Evolutionary conservation across 805 yeast genomes (phyloP), one percentile per base, ranked within the genome.

Genomic region (Lipomyces sp.): DNA sequence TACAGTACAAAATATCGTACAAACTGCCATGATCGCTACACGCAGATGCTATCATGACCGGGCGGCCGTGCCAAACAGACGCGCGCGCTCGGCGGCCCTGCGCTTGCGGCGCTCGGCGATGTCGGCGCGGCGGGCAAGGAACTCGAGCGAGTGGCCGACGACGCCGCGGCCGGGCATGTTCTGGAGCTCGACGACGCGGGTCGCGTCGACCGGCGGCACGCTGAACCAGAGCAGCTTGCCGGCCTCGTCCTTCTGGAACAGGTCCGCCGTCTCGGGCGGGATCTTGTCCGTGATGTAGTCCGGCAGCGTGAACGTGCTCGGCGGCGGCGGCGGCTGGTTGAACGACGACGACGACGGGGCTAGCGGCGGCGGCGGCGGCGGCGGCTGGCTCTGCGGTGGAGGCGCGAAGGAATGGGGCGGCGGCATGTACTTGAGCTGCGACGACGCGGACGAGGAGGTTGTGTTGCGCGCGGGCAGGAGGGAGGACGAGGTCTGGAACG

Each of bases 251-350:
- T 40, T 46, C 26, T 61, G 54, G 21, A 49, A 49, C n/a, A 54
- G 39, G 10, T 54, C 51, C 2, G 49, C 54, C 7, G 64, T 61
- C 38, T 55, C 57, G 13, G 45, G 45, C n/a, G 57, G 58, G 36
- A 61, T 48, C 19, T 45, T 36, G 22, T 52, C 58, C n/a, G 59
- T 52, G 22, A 60, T 53, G 35, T 51, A 54, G 2, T 64, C 66
- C 1, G 70, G 68, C 33, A 67, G 57, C 16, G 69, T 67, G 49
- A 66, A 67, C 39, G 69, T 62, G 18, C 62, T 54, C 13, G 69
- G 68, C 1, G 70, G 70, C 11, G 58, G 63, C 1, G 69, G 68
- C 18, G 67, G 66, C n/a, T 41, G 32, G 13, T 61, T 57, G 24
- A 58, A 62, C 18, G 48, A 51, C 4, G 65, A 24, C 21, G 32